phyloP scores from a whole-genome alignment of 2,329 filamentous ascomycete species.

The Aspergillus sp. region DNA sequence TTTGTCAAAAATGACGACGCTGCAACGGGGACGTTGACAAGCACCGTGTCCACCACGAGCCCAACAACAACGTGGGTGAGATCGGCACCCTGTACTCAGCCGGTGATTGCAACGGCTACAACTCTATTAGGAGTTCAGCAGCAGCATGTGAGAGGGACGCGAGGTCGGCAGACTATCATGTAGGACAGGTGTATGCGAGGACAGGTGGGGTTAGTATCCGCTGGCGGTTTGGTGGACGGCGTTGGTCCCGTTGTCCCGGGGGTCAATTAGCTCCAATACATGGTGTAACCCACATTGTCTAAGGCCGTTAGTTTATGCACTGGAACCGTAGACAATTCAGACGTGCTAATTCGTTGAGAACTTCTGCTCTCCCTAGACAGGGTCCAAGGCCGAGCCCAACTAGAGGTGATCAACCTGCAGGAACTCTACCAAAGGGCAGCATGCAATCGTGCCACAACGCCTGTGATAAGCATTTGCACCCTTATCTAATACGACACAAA shows the following conservation, averaged over 20 bases:
- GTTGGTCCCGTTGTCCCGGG: constrained; percentile 5
- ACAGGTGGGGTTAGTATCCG: constrained; percentile 1
- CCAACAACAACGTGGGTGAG: constrained; percentile 22
- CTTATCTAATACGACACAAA: constrained; percentile 2
- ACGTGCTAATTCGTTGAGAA: not conserved
- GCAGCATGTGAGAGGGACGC: constrained; percentile 12
- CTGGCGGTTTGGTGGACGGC: not conserved
- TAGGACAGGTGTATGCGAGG: constrained; percentile 5
- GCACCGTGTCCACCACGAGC: constrained; percentile 7
- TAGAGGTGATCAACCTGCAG: constrained; percentile 5
- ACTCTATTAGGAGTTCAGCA: not conserved
- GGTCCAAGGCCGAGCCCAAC: not conserved
- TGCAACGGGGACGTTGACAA: not conserved
- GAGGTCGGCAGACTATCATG: constrained; percentile 6
- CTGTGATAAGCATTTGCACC: constrained; percentile 5
- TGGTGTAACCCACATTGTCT: not conserved
- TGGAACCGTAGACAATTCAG: not conserved
- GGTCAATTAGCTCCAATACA: not conserved
- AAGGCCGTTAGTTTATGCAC: not conserved
- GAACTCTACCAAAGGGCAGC: not conserved
- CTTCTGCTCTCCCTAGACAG: not conserved
- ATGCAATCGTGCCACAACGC: not conserved
- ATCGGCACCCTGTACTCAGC: constrained; percentile 12
- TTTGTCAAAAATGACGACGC: constrained; percentile 31
- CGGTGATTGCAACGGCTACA: constrained; percentile 5